These are phyloP conservation scores for Suillus cothurnatus DNA, from an alignment of 768 basidiomycete species.

Conservation along the genomic window DNA sequence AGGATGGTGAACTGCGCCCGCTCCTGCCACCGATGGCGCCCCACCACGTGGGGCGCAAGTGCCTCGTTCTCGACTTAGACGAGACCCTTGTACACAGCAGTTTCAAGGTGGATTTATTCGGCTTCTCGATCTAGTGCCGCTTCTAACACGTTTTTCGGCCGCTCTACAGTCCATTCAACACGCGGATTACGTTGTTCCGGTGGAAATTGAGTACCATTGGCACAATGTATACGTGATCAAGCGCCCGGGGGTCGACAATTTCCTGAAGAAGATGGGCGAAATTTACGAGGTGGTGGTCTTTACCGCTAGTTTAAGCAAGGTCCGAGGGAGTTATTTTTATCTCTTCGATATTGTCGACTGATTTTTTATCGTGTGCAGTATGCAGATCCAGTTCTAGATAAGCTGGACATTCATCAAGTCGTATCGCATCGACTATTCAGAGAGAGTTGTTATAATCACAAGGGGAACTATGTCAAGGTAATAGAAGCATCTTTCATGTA, in stretches of 20 bases:
- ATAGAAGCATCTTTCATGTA: slow-evolving; percentile 15
- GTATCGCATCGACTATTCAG: slow-evolving; percentile 94
- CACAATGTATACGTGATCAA: slow-evolving; percentile 99
- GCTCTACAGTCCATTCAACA: slow-evolving; percentile 77
- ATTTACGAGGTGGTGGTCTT: slow-evolving; percentile 98
- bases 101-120: slow-evolving; percentile 75
- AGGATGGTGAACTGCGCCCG: slow-evolving; percentile 89
- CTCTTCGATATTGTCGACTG: slow-evolving; percentile 10
- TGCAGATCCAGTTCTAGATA: slow-evolving; percentile 97
- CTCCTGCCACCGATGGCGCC: slow-evolving; percentile 84
- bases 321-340: slow-evolving; percentile 35
- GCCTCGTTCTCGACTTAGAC: slow-evolving; percentile 94
- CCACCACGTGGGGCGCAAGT: slow-evolving; percentile 87
- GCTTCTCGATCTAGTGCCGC: slow-evolving; percentile 4
- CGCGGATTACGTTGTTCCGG: slow-evolving; percentile 98
- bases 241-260: slow-evolving; percentile 96
- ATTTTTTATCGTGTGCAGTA: slow-evolving; percentile 56
- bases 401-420: slow-evolving; percentile 89
- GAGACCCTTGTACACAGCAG: slow-evolving; percentile 97
- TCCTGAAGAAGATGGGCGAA: slow-evolving; percentile 97
- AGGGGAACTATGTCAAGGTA: slow-evolving; percentile 99
- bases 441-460: slow-evolving; percentile 98
- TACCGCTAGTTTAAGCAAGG: slow-evolving; percentile 97
- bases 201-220: slow-evolving; percentile 97
- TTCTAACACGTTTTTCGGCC: slow-evolving; percentile 17